These are phyloP conservation scores for Scopulariopsis brevicaulis DNA, from an alignment of 2,329 filamentous ascomycete genomes.

Conservation along the genomic window DNA sequence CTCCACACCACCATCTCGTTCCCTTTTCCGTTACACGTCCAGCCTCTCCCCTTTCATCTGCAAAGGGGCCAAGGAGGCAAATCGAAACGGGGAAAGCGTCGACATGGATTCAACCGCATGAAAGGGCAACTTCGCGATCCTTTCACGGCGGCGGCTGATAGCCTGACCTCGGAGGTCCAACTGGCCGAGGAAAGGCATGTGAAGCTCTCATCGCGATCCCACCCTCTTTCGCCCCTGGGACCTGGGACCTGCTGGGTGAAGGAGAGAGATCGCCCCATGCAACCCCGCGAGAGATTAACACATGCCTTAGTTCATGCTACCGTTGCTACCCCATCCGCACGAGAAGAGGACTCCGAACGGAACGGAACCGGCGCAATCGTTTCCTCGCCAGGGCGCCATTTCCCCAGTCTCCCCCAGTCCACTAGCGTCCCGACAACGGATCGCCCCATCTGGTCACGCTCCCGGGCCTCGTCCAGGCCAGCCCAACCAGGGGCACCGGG, in stretches of 20 bases:
- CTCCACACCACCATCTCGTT: not conserved
- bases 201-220: too few species aligned
- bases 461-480: not conserved
- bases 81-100: not conserved
- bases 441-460: not conserved
- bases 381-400: not conserved
- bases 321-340: not conserved
- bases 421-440: not conserved
- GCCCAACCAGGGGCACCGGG: not conserved
- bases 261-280: not conserved
- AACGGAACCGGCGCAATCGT: not conserved
- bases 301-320: not conserved
- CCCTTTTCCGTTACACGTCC: not conserved
- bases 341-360: not conserved
- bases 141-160: too few species aligned
- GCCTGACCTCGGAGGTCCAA: too few species aligned
- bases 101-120: not conserved
- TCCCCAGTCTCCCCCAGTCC: not conserved
- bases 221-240: not conserved
- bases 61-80: not conserved
- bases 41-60: not conserved
- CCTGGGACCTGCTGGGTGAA: not conserved
- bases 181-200: too few species aligned
- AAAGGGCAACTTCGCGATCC: too few species aligned
- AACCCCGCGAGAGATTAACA: not conserved